phyloP scores from a whole-genome alignment of 169 alveolate species.

The Amoebophrya sp. region DNA sequence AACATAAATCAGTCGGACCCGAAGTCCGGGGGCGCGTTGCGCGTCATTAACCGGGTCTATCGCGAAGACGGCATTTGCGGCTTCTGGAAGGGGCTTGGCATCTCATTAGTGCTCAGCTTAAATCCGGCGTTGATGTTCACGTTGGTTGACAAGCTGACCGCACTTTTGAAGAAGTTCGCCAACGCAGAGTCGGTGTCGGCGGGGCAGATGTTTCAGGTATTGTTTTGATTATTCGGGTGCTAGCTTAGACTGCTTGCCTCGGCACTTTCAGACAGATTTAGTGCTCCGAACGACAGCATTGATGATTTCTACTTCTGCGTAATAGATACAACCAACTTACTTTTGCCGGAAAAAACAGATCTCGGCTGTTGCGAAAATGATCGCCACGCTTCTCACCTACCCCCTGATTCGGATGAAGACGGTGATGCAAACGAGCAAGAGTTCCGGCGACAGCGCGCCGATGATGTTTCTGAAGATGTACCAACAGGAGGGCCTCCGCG shows the following conservation, averaged over 20 bases:
- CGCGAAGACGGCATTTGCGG: not conserved
- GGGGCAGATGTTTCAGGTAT: not conserved
- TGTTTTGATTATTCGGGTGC: too few relatives aligned
- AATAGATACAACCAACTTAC: too few relatives aligned
- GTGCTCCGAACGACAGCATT: too few relatives aligned
- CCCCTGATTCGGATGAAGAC: constrained; percentile 7
- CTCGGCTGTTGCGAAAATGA: not conserved
- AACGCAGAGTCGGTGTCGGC: not conserved
- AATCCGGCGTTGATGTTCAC: constrained; percentile 18
- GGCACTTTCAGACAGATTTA: too few relatives aligned
- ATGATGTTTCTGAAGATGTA: not conserved
- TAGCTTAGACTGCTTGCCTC: too few relatives aligned
- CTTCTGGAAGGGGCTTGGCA: not conserved
- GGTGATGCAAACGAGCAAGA: not conserved
- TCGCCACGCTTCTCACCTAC: constrained; percentile 10
- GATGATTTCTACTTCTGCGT: too few relatives aligned
- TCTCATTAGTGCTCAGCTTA: not conserved
- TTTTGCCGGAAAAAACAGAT: too few relatives aligned
- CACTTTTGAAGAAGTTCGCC: not conserved
- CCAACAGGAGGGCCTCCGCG: not conserved
- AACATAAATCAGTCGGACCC: not conserved
- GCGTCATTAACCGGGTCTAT: not conserved
- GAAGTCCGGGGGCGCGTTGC: not conserved
- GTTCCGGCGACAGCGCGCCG: not conserved
- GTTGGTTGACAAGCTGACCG: not conserved